Base-by-base conservation (phyloP, 164 flowering plant species). In the Stephania cephalantha region DNA sequence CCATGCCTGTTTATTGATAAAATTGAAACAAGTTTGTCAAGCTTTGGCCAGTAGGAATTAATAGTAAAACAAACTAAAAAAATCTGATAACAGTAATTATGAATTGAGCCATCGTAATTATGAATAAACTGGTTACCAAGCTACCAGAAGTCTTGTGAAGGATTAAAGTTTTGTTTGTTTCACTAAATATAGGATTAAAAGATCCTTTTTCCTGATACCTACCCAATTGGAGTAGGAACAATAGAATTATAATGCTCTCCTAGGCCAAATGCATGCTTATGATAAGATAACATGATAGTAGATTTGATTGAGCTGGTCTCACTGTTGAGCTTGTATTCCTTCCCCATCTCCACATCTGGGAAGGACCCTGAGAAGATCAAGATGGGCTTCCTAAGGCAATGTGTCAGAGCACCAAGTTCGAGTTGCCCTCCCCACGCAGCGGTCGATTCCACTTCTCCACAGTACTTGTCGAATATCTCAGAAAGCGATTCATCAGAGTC, bases 361-460 rank as follows among this genome's bases (percentile, higher is more conserved):
- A 90, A 93, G 46, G 92, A 93, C 30, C 98, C 98, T 6, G 98
- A 93, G 80, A 71, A 90, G 80, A 91, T 79, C 85, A 85, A 71
- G 45, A 95, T 91, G 74, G 90, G 99, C 73, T 87, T 95, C 75
- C 76, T 87, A 68, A 95, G 79, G 83, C 92, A 87, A 78, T 95
- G 99, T 10, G 94, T 89, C 25, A 95, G 72, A 66, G 98, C 99
- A 63, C 91, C 89, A 8, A 95, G 91, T 81, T 95, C 99, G 48
- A 95, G 87, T 74, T 95, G 98, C 31, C 99, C 98, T 71, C 98
- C 99, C 99, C 97, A 93, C 5, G 91, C 92, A 2, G 97, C 92
- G 0, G 95, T 92, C 25, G 88, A 88, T 78, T 93, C 97, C 46
- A 91, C 87, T 78, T 93, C 97, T 70, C 70, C 84, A 75, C 99